Conservation (phyloP, 176 grass and related monocot species). For the Carex littledalei region DNA sequence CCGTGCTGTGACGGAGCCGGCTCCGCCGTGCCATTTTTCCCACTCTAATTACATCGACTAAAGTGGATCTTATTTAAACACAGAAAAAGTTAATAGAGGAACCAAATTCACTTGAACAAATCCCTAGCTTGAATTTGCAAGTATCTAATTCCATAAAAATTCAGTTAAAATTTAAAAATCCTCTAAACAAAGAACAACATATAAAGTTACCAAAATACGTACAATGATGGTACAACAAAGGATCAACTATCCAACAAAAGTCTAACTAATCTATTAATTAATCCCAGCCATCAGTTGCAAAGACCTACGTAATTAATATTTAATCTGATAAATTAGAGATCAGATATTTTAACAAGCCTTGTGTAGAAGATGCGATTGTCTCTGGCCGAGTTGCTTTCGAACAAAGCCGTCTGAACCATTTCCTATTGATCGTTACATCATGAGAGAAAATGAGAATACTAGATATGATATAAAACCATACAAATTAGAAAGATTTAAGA, state of each 20-base stretch:
- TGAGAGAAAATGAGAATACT: background rate
- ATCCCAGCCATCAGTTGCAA: too few relatives aligned
- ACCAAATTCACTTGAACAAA: background rate
- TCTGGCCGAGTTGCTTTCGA: constrained; percentile 87
- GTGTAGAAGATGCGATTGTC: constrained; percentile 84
- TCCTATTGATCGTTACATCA: constrained; percentile 40
- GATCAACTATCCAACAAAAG: background rate
- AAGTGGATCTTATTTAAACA: background rate
- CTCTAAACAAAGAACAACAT: background rate
- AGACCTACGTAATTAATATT: background rate
- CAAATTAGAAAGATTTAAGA: background rate
- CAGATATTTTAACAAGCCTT: constrained; percentile 65
- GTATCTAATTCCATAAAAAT: background rate
- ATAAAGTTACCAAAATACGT: background rate
- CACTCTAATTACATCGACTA: background rate
- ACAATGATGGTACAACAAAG: background rate
- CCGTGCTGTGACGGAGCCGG: too few relatives aligned
- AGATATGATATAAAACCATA: background rate
- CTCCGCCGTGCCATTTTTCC: too few relatives aligned
- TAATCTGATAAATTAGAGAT: constrained; percentile 24
- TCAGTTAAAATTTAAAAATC: background rate
- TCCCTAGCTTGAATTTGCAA: background rate
- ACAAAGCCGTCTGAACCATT: constrained; percentile 83
- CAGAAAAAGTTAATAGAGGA: background rate
- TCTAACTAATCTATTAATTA: background rate